Evolutionary conservation across 495 filamentous ascomycete genomes (phyloP).

Genomic region (Talaromyces trachyspermus): DNA sequence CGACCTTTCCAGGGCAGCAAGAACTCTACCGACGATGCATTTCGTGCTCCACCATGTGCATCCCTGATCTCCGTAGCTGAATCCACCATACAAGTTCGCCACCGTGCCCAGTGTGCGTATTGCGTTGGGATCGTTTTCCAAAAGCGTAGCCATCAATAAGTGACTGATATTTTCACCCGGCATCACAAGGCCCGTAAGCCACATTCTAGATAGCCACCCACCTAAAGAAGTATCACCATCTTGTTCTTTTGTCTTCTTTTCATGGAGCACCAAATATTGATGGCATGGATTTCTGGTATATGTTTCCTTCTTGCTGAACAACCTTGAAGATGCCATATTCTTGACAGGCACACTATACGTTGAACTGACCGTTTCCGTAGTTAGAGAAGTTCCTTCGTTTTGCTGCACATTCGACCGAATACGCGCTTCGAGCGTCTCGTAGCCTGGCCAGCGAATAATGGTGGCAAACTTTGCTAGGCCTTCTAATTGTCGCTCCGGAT

Average conservation of each 20-base stretch:
- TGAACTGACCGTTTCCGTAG: neutral
- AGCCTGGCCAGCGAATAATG: constrained; percentile 42
- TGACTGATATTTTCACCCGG: constrained; percentile 68
- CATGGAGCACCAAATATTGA: constrained; percentile 22
- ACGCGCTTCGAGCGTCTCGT: constrained; percentile 22
- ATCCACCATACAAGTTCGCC: constrained; percentile 72
- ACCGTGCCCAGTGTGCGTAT: constrained; percentile 57
- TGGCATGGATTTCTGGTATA: constrained; percentile 23
- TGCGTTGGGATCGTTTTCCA: constrained; percentile 67
- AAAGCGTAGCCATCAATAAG: constrained; percentile 67
- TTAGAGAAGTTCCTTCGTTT: neutral
- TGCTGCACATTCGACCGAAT: constrained; percentile 7
- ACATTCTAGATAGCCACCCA: constrained; percentile 79
- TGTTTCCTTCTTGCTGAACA: constrained; percentile 19
- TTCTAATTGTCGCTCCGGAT: constrained; percentile 38
- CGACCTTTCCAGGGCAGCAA: constrained; percentile 56
- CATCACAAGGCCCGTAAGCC: constrained; percentile 69
- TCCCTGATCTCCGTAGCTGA: constrained; percentile 57
- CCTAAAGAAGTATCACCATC: neutral
- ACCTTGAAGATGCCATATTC: neutral
- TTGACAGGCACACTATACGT: neutral
- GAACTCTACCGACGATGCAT: constrained; percentile 67
- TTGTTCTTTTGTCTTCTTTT: constrained; percentile 14
- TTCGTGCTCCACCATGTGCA: constrained; percentile 77
- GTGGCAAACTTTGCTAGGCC: constrained; percentile 45